A percentile compares a stretch with the other conserved stretches of the same genome.
Conservation (phyloP, 352 stramenopile species). For the Phytophthora vignae region DNA sequence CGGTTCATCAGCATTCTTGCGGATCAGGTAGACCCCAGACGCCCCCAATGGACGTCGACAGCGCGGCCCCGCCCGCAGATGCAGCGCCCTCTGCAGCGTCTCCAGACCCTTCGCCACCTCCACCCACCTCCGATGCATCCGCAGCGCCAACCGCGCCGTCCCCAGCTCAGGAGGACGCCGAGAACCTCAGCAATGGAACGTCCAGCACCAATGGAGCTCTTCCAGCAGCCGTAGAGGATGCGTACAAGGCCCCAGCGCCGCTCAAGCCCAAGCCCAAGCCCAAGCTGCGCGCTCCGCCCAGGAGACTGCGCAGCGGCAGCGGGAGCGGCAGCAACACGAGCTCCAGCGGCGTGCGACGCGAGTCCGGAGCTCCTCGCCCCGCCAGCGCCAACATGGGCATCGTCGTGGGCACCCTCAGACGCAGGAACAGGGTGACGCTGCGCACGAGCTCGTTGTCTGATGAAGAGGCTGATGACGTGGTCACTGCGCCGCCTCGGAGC, state of each 20-base stretch:
- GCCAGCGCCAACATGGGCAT: slow-evolving; percentile 50
- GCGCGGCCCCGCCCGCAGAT: slow-evolving; percentile 4
- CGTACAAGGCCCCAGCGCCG: slow-evolving; percentile 16
- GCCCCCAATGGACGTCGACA: slow-evolving; percentile 26
- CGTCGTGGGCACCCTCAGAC: slow-evolving; percentile 49
- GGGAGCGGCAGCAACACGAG: slow-evolving; percentile 55
- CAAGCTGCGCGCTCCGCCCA: slow-evolving; percentile 36
- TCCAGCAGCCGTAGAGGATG: not conserved
- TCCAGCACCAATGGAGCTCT: slow-evolving; percentile 4
- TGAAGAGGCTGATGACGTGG: slow-evolving; percentile 38
- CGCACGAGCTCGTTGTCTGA: slow-evolving; percentile 42
- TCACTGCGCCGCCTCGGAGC: slow-evolving; percentile 18
- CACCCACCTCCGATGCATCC: not conserved
- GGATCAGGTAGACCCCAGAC: slow-evolving; percentile 4
- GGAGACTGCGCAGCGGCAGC: slow-evolving; percentile 61
- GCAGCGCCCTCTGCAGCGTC: slow-evolving; percentile 2
- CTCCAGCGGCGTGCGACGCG: slow-evolving; percentile 21
- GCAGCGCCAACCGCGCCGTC: not conserved
- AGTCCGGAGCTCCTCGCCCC: slow-evolving; percentile 28
- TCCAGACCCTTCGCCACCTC: not conserved
- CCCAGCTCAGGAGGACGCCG: not conserved
- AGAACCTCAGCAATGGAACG: slow-evolving; percentile 19
- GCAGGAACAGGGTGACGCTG: slow-evolving; percentile 37
- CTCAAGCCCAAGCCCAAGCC: slow-evolving; percentile 30
- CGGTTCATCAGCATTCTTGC: slow-evolving; percentile 1